These are phyloP conservation scores for Tetrapisispora taiwanensis DNA, from an alignment of 805 yeast species.

Conservation along the genomic window DNA sequence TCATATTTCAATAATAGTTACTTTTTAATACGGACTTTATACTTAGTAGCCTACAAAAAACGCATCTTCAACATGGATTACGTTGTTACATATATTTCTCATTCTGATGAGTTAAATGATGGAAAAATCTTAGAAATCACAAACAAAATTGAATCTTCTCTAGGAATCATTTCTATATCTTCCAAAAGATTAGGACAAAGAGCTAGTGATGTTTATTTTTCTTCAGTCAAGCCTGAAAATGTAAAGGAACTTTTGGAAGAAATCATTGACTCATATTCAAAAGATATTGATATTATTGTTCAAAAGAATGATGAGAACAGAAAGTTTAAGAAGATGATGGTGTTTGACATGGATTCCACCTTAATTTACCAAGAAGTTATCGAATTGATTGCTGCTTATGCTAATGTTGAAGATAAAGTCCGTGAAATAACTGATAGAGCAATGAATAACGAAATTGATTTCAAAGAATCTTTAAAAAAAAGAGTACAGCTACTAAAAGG, in stretches of 20 bases:
- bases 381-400: constrained; percentile 88
- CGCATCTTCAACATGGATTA: neutral
- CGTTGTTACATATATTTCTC: constrained; percentile 3
- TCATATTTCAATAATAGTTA: too few species aligned
- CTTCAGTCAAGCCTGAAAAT: neutral
- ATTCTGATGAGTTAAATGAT: constrained; percentile 1
- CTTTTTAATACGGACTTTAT: too few species aligned
- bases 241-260: constrained; percentile 58
- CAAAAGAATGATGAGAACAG: constrained; percentile 17
- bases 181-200: neutral
- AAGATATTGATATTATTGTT: constrained; percentile 17
- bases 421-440: constrained; percentile 85
- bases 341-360: constrained; percentile 98
- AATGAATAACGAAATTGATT: constrained; percentile 95
- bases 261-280: constrained; percentile 19
- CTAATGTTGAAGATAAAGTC: constrained; percentile 80
- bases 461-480: constrained; percentile 63
- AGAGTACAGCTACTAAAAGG: constrained; percentile 80
- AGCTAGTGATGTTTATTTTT: constrained; percentile 2
- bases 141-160: neutral
- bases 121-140: neutral
- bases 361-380: constrained; percentile 93
- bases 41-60: too few species aligned
- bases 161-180: neutral
- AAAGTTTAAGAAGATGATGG: constrained; percentile 43